These are phyloP conservation scores for Exserohilum turcica DNA, from an alignment of 2,329 filamentous ascomycete species.

Conservation along the genomic window DNA sequence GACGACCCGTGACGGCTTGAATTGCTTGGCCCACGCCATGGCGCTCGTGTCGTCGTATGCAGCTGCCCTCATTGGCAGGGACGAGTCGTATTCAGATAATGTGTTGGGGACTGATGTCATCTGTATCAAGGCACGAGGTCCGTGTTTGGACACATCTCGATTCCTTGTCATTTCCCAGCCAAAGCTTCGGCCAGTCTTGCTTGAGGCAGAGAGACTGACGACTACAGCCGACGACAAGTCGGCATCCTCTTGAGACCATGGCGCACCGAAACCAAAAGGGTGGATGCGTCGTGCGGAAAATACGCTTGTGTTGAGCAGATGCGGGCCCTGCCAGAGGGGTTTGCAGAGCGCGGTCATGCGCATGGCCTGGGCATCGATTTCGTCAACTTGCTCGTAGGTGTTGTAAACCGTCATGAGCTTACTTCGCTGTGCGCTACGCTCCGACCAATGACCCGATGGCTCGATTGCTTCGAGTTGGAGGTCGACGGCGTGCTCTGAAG, in stretches of 20 bases:
- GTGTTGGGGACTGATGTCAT: neutral
- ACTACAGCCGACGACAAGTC: neutral
- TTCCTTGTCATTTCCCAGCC: constrained; percentile 1
- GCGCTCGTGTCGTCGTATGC: neutral
- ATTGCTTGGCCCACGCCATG: neutral
- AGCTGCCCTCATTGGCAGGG: neutral
- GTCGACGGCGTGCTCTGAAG: too few relatives aligned
- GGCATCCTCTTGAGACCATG: neutral
- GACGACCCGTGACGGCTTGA: neutral
- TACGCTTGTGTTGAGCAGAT: too few relatives aligned
- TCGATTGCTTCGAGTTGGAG: too few relatives aligned
- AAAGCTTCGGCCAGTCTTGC: constrained; percentile 1
- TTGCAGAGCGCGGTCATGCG: too few relatives aligned
- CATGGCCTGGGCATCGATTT: too few relatives aligned
- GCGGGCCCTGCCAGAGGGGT: too few relatives aligned
- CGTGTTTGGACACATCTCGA: neutral
- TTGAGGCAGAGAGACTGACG: neutral
- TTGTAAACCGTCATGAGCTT: too few relatives aligned
- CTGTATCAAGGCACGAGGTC: neutral
- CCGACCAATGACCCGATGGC: too few relatives aligned
- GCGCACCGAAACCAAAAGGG: constrained; percentile 1
- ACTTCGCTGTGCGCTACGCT: too few relatives aligned
- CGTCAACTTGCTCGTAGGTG: too few relatives aligned
- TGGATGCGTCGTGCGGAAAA: neutral
- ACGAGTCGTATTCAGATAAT: neutral